These are phyloP conservation scores for Evernia prunastri DNA, from an alignment of 495 filamentous ascomycete genomes.

Conservation along the genomic window DNA sequence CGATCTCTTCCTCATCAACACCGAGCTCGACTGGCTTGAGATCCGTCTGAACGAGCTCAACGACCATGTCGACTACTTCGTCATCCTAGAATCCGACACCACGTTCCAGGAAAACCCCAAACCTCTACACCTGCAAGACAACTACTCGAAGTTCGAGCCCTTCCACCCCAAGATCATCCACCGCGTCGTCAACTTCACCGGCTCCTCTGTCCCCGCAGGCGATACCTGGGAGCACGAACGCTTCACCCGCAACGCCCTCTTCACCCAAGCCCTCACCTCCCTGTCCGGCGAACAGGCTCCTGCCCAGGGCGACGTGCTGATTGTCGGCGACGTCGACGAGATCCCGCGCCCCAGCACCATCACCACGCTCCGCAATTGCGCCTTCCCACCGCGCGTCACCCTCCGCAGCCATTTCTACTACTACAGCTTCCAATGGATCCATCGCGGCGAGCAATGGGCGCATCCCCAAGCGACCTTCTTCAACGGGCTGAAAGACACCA, in stretches of 20 bases:
- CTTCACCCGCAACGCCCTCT: conserved; percentile 46
- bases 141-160: conserved; percentile 34
- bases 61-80: conserved; percentile 49
- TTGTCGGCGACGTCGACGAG: conserved; percentile 46
- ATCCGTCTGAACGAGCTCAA: conserved; percentile 49
- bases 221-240: conserved; percentile 44
- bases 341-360: conserved; percentile 44
- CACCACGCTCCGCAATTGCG: conserved; percentile 40
- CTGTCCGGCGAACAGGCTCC: conserved; percentile 31
- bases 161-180: conserved; percentile 50
- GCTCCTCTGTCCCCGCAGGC: conserved; percentile 24
- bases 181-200: conserved; percentile 43
- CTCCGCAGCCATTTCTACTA: conserved; percentile 49
- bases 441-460: conserved; percentile 44
- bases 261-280: conserved; percentile 42
- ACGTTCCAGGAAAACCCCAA: conserved; percentile 48
- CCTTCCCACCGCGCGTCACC: conserved; percentile 46
- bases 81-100: conserved; percentile 45
- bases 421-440: conserved; percentile 51
- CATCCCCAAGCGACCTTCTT: conserved; percentile 53
- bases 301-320: conserved; percentile 31
- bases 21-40: conserved; percentile 52
- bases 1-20: conserved; percentile 49
- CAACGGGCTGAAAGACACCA: conserved; percentile 37
- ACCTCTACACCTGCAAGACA: conserved; percentile 39